A percentile compares a stretch with the other conserved stretches of the same genome.
phyloP scores from a whole-genome alignment of 169 alveolate genomes.

The Plasmodium knowlesi region DNA sequence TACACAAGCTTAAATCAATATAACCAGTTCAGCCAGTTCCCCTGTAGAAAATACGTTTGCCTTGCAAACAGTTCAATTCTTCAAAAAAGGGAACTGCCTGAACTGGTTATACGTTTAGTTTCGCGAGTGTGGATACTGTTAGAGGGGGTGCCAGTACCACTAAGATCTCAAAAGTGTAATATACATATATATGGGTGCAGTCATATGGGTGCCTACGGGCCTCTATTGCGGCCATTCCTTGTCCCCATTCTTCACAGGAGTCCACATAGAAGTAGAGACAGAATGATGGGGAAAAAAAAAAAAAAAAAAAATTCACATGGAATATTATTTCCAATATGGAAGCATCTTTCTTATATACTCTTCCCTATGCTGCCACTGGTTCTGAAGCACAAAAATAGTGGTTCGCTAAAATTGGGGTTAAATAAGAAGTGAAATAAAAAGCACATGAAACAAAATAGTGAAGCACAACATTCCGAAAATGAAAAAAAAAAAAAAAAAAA shows the following conservation, averaged over 20 bases:
- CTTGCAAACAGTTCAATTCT: background rate
- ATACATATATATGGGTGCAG: background rate
- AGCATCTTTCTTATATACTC: background rate
- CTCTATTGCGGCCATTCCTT: background rate
- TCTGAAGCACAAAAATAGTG: background rate
- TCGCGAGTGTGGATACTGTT: background rate
- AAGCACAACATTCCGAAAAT: background rate
- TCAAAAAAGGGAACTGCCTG: background rate
- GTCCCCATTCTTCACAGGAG: background rate
- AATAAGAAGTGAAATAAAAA: background rate
- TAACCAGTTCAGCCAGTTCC: background rate
- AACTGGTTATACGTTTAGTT: background rate
- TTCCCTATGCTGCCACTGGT: background rate
- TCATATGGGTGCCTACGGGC: background rate
- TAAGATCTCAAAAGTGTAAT: background rate
- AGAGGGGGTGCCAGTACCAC: background rate
- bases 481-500: background rate
- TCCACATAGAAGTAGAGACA: background rate
- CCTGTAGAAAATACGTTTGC: background rate
- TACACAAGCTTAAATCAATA: background rate
- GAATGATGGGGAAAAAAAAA: background rate
- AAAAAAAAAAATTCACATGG: background rate
- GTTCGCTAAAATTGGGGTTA: background rate
- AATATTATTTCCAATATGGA: background rate
- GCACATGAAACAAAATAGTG: background rate